Conservation (phyloP, 129 eudicot species). For the Heracleum sosnowskyi region DNA sequence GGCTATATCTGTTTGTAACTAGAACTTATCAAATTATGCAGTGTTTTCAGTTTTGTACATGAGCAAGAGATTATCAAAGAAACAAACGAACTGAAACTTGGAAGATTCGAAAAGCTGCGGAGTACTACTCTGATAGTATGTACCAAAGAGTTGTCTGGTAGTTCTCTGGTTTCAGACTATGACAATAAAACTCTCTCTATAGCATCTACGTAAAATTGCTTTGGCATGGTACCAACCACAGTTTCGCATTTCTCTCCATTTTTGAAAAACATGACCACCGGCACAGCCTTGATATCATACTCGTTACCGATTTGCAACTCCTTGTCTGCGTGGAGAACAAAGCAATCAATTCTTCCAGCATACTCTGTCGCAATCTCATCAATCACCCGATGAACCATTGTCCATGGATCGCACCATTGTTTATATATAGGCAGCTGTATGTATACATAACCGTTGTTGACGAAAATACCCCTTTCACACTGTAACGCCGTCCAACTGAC, state of each 20-base stretch:
- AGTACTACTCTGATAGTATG: background rate
- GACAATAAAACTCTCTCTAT: conserved; percentile 61
- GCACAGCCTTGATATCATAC: conserved; percentile 91
- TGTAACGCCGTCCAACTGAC: too few relatives aligned
- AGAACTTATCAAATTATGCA: background rate
- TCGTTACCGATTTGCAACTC: conserved; percentile 52
- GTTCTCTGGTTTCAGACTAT: conserved; percentile 11
- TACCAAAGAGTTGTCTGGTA: background rate
- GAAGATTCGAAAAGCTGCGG: background rate
- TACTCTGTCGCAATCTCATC: conserved; percentile 84
- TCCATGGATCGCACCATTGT: conserved; percentile 99
- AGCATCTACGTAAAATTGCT: conserved; percentile 86
- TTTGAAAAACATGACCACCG: conserved; percentile 82
- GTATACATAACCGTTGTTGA: too few relatives aligned
- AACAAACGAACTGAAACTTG: background rate
- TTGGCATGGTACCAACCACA: conserved; percentile 93
- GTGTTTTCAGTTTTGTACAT: conserved; percentile 3
- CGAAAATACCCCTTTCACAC: too few relatives aligned
- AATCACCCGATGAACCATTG: conserved; percentile 89
- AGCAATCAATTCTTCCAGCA: conserved; percentile 64
- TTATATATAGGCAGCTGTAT: too few relatives aligned
- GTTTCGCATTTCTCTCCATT: conserved; percentile 63
- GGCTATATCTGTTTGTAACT: too few relatives aligned
- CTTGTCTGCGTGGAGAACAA: conserved; percentile 56
- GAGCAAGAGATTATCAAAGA: background rate